These are phyloP conservation scores for Fusarium gaditjirri DNA, from an alignment of 2,329 filamentous ascomycete species.

Conservation along the genomic window DNA sequence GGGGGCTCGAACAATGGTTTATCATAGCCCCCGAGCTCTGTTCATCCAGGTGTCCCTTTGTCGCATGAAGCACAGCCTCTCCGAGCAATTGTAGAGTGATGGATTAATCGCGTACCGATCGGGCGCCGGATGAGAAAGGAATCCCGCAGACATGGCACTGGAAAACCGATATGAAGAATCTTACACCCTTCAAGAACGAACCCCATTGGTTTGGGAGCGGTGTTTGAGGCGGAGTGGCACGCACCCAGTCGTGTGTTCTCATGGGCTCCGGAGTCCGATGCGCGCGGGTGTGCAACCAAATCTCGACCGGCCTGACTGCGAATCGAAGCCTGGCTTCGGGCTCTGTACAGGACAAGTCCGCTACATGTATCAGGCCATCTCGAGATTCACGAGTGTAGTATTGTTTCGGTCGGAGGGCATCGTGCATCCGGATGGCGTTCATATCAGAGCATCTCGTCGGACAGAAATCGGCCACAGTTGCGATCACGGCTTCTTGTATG, in stretches of 20 bases:
- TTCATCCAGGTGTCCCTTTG: fast-evolving
- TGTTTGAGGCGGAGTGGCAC: neutral
- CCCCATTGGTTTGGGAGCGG: neutral
- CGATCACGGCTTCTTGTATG: neutral
- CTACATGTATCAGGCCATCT: neutral
- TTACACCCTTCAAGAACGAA: fast-evolving
- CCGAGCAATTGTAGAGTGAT: fast-evolving
- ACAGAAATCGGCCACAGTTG: neutral
- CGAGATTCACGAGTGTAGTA: neutral
- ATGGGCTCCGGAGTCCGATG: neutral
- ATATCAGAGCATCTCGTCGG: neutral
- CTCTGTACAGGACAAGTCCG: neutral
- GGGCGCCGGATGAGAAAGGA: neutral
- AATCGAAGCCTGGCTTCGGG: neutral
- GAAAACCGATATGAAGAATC: neutral
- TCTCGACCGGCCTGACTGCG: no score
- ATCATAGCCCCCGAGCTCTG: fast-evolving
- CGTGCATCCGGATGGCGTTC: neutral
- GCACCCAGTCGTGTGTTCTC: neutral
- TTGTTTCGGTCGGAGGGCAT: neutral
- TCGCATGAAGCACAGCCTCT: neutral
- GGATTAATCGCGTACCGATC: neutral
- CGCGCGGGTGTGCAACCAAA: neutral
- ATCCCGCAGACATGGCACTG: fast-evolving
- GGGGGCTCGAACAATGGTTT: fast-evolving